Conservation (phyloP, 345 rosid species). For the Punica granatum region DNA sequence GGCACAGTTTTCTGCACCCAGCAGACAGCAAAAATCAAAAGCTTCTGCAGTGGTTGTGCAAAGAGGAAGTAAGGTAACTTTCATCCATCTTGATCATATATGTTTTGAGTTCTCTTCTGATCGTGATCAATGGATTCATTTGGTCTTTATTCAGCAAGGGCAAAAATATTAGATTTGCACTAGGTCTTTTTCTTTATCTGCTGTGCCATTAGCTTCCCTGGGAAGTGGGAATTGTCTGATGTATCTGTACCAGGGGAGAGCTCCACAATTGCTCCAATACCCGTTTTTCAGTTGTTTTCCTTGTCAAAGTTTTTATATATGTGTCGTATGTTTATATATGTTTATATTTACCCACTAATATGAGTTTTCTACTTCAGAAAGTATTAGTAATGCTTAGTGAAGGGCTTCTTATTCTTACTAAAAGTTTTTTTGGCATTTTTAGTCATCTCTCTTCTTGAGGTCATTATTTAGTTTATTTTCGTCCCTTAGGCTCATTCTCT, state of each 20-base stretch:
- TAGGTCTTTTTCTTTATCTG: not conserved
- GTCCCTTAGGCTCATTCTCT: not conserved
- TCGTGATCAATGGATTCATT: not conserved
- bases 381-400: too few relatives aligned
- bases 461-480: not conserved
- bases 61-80: conserved; percentile 89
- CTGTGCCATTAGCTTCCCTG: not conserved
- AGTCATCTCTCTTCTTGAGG: not conserved
- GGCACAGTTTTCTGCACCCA: conserved; percentile 89
- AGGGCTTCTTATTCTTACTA: not conserved
- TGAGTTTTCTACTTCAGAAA: too few relatives aligned
- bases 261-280: not conserved
- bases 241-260: not conserved
- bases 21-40: conserved; percentile 79
- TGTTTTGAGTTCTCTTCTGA: not conserved
- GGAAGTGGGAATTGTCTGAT: not conserved
- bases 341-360: too few relatives aligned
- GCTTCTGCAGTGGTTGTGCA: conserved; percentile 76
- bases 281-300: not conserved
- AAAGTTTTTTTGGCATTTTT: not conserved
- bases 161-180: not conserved
- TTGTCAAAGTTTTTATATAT: too few relatives aligned
- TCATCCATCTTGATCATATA: not conserved
- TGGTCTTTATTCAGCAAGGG: not conserved
- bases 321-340: too few relatives aligned